These are phyloP conservation scores for Pythium aquatile DNA, from an alignment of 352 stramenopile species.

Conservation along the genomic window DNA sequence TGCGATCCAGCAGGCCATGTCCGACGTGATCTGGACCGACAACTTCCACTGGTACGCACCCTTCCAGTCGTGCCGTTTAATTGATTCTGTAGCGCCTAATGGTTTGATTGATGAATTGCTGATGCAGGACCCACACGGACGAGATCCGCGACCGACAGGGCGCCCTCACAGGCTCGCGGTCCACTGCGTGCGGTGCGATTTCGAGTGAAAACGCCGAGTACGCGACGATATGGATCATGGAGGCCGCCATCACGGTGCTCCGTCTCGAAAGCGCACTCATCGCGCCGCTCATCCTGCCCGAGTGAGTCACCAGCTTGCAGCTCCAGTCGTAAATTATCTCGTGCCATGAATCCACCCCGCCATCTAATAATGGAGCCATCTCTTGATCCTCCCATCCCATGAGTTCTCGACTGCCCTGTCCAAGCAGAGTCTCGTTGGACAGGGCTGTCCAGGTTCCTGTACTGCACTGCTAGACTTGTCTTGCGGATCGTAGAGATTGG, in stretches of 20 bases:
- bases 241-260: conserved; percentile 21
- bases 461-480: too few relatives aligned
- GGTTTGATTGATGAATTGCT: neutral
- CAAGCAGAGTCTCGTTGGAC: too few relatives aligned
- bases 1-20: conserved; percentile 20
- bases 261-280: conserved; percentile 23
- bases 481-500: too few relatives aligned
- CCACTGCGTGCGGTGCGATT: conserved; percentile 16
- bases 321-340: neutral
- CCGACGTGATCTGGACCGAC: conserved; percentile 25
- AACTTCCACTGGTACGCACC: conserved; percentile 26
- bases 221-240: conserved; percentile 24
- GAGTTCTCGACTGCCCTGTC: neutral
- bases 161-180: conserved; percentile 6
- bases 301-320: neutral
- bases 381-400: neutral
- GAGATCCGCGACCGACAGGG: conserved; percentile 16
- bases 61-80: neutral
- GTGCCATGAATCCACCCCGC: neutral
- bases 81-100: neutral
- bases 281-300: conserved; percentile 7
- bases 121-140: conserved; percentile 19
- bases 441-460: too few relatives aligned
- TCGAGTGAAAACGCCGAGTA: conserved; percentile 24
- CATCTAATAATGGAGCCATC: too few relatives aligned